Conservation (phyloP, 129 eudicot genomes). For the Flaveria linearis region DNA sequence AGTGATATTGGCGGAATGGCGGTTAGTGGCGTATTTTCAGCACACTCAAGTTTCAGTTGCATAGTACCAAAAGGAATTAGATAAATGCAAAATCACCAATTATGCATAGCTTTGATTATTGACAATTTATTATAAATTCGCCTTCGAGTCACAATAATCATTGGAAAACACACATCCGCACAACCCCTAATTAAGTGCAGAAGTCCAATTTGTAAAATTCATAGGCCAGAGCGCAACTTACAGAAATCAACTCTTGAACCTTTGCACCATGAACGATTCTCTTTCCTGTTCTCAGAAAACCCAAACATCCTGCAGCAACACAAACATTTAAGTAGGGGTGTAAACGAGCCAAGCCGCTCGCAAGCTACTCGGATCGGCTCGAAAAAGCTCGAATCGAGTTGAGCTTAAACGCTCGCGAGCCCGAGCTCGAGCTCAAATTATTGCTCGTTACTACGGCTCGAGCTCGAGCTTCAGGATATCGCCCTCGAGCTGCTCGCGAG, state of each 20-base stretch:
- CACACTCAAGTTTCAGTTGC: background rate
- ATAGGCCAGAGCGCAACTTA: constrained; percentile 39
- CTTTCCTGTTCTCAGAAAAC: constrained; percentile 79
- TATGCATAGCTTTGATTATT: background rate
- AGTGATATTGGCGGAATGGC: background rate
- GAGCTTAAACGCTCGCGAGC: too few species aligned
- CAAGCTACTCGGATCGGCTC: too few species aligned
- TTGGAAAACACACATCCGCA: background rate
- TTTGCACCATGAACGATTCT: constrained; percentile 81
- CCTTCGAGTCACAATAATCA: background rate
- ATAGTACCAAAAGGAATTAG: background rate
- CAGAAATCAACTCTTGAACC: constrained; percentile 77
- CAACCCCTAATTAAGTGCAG: background rate
- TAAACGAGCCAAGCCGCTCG: too few species aligned
- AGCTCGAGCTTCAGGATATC: too few species aligned
- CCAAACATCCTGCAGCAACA: constrained; percentile 66
- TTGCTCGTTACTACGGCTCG: too few species aligned
- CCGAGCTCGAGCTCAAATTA: too few species aligned
- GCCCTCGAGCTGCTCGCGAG: too few species aligned
- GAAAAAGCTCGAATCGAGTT: too few species aligned
- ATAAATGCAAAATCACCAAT: background rate
- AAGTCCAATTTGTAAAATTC: constrained; percentile 2
- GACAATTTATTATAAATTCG: background rate
- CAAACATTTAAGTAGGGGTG: background rate
- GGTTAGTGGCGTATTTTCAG: background rate